These are phyloP conservation scores for Colletotrichum falcatum DNA, from an alignment of 2,329 filamentous ascomycete genomes.

Conservation along the genomic window DNA sequence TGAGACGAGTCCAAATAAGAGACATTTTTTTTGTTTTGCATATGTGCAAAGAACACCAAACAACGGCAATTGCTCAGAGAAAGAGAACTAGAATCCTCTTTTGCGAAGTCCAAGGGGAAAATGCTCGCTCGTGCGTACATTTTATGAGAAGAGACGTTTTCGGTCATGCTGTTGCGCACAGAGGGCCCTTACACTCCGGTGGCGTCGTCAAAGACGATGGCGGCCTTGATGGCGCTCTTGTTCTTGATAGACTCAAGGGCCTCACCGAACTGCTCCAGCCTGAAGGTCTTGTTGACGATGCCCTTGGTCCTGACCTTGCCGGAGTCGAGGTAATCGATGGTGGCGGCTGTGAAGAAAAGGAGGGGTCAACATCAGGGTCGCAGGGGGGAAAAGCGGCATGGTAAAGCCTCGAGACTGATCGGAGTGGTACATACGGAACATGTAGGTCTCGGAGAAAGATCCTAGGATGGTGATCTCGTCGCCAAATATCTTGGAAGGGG, in stretches of 20 bases:
- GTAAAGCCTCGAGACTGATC: background rate
- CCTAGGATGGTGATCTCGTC: constrained; percentile 79
- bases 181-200: constrained; percentile 42
- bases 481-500: constrained; percentile 78
- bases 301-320: constrained; percentile 73
- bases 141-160: constrained; percentile 1
- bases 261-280: constrained; percentile 78
- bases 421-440: constrained; percentile 66
- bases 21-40: constrained; percentile 12
- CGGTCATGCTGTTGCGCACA: constrained; percentile 31
- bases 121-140: background rate
- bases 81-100: background rate
- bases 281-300: constrained; percentile 80
- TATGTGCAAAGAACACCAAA: background rate
- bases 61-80: constrained; percentile 1
- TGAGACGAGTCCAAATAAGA: constrained; percentile 34
- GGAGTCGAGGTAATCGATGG: constrained; percentile 65
- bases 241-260: constrained; percentile 78
- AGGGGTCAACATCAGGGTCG: constrained; percentile 9
- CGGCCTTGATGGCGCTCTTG: constrained; percentile 80
- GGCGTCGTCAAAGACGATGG: constrained; percentile 74
- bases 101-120: background rate
- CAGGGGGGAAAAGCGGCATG: background rate
- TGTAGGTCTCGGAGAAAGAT: constrained; percentile 79
- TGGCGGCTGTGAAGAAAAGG: constrained; percentile 50